Base-by-base conservation (phyloP, 441 rosid genomes). In the Erysimum cheiri region DNA sequence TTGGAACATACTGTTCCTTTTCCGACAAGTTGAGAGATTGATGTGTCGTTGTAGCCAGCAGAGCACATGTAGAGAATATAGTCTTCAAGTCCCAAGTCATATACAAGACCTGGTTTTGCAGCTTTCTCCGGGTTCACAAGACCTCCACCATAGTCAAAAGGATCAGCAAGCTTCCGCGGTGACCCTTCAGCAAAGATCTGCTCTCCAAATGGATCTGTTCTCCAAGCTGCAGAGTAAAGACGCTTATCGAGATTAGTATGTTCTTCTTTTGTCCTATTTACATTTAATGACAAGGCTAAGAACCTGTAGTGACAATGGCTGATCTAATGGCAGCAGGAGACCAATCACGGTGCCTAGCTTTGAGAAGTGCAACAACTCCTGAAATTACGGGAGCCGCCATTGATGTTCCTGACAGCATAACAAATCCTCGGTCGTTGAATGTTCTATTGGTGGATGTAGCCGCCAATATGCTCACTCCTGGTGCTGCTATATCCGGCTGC, bases 111-210 rank as follows among this genome's bases (percentile, higher is more conserved):
- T 2, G 89, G 94, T 52, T 74, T 72, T 39, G 82, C 85, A 57
- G 79, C 89, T 46, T 75, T 78, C 59, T 78, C 79, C 8, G 89
- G 88, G 32, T 83, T 72, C 14, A 82, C 81, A 64, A 88, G 81
- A 40, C 93, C 93, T 29, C 91, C 82, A 39, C 93, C 91, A 44
- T 83, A 86, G 64, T 88, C 91, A 46, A 88, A 86, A 1, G 94
- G 79, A 54, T 77, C 84, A 55, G 84, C 94, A 39, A 73, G 55
- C 56, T 73, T 73, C 29, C 60, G 19, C 4, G 54, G 50, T 33
- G 71, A 65, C 37, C 71, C 67, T 28, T 72, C 67, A 2, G 77
- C 71, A 40, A 46, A 19, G 13, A 64, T 46, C 24, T 33, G 41
- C 40, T 63, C 76, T 44, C 76, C 64, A 33, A 43, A 63, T 8